A percentile compares a stretch with the other conserved stretches of the same genome.
Conservation (phyloP, 177 flowering plant species). For the Tripterygium wilfordii region DNA sequence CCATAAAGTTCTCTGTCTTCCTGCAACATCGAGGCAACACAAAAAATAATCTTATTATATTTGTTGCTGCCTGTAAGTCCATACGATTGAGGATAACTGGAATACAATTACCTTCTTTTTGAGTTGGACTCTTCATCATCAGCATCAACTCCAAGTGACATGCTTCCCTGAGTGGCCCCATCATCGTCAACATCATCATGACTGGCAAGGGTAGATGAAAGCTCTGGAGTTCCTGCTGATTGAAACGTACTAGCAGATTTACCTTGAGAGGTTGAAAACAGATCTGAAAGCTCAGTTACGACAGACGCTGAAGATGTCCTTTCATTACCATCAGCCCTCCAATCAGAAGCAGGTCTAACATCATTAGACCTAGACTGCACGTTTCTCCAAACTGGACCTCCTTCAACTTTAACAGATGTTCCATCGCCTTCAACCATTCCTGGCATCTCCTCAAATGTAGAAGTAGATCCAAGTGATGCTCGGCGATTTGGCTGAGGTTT, state of each 20-base stretch:
- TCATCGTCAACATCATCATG: constrained; percentile 60
- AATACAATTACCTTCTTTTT: constrained; percentile 52
- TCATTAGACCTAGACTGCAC: constrained; percentile 34
- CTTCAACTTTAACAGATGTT: constrained; percentile 35
- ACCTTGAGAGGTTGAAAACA: constrained; percentile 35
- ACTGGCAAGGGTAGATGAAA: constrained; percentile 55
- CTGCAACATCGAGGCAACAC: constrained; percentile 26
- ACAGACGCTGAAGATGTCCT: constrained; percentile 56
- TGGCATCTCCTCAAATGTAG: constrained; percentile 30
- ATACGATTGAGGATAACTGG: too few species aligned
- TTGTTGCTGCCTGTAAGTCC: too few species aligned
- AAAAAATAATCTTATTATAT: too few species aligned
- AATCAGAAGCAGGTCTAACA: constrained; percentile 25
- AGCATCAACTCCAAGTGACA: constrained; percentile 46
- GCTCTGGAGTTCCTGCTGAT: constrained; percentile 51
- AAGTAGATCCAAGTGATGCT: constrained; percentile 34
- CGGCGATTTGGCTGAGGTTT: constrained; percentile 59
- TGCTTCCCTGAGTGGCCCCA: constrained; percentile 49
- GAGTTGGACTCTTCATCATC: constrained; percentile 62
- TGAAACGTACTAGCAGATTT: constrained; percentile 35
- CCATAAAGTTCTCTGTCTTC: constrained; percentile 43
- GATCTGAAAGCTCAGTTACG: constrained; percentile 53
- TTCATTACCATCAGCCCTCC: constrained; percentile 49
- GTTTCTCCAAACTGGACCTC: constrained; percentile 41
- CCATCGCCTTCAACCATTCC: constrained; percentile 37